Conservation (phyloP, 202 grass and related monocot genomes). For the Hordeum pubiflorum region DNA sequence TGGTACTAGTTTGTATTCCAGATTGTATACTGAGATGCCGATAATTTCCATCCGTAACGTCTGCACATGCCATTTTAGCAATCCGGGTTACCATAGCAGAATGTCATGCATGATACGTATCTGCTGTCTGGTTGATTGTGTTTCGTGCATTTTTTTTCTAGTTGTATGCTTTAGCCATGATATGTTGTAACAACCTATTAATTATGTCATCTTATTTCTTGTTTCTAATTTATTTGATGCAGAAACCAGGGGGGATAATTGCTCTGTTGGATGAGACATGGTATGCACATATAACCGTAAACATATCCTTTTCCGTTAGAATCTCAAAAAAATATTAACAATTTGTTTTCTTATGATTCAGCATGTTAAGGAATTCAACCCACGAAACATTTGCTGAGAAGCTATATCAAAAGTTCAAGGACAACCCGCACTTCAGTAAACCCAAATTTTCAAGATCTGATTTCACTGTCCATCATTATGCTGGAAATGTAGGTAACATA, state of each 20-base stretch:
- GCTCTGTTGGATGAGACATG: slow-evolving; percentile 96
- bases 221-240: slow-evolving; percentile 35
- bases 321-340: background rate
- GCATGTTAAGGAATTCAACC: slow-evolving; percentile 91
- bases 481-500: slow-evolving; percentile 84
- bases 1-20: background rate
- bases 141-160: background rate
- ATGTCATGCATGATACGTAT: background rate
- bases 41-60: background rate
- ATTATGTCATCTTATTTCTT: slow-evolving; percentile 20
- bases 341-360: slow-evolving; percentile 34
- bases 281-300: slow-evolving; percentile 36
- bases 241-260: slow-evolving; percentile 99
- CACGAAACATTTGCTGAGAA: slow-evolving; percentile 98
- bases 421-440: slow-evolving; percentile 67
- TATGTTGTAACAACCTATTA: background rate
- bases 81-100: background rate
- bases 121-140: slow-evolving; percentile 16
- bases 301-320: background rate
- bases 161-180: background rate
- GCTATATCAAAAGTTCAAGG: slow-evolving; percentile 89
- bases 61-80: background rate
- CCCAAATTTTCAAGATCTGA: slow-evolving; percentile 89
- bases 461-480: slow-evolving; percentile 90
- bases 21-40: background rate